These are phyloP conservation scores for Coemansia aciculifera DNA, from an alignment of 192 early-diverging fungal species.

Conservation along the genomic window DNA sequence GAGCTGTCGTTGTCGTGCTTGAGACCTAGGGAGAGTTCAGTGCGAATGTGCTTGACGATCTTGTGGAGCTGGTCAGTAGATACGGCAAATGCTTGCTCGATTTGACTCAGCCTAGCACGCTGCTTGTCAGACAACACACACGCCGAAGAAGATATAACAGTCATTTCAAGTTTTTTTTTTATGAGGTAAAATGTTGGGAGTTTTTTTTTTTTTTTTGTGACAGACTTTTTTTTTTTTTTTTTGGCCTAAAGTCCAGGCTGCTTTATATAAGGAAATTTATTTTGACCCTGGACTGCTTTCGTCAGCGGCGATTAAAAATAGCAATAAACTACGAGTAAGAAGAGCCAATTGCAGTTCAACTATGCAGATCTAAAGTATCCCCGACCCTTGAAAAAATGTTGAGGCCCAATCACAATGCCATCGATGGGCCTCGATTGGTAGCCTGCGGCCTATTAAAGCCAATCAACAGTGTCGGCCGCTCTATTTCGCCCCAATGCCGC, in stretches of 20 bases:
- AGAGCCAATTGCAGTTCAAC: neutral
- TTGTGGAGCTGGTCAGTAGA: constrained; percentile 19
- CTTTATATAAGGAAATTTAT: neutral
- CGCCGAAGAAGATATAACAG: constrained; percentile 16
- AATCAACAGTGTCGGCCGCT: neutral
- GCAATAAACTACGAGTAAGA: neutral
- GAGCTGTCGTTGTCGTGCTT: constrained; percentile 71
- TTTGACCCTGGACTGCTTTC: neutral
- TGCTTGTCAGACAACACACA: constrained; percentile 45
- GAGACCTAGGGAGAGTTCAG: constrained; percentile 59
- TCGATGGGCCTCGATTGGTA: constrained; percentile 4
- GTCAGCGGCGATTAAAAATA: neutral
- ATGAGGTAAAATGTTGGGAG: neutral
- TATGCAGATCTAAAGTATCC: neutral
- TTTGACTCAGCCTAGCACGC: constrained; percentile 49
- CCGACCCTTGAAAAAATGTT: neutral
- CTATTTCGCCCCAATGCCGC: neutral
- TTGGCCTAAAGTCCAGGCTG: no score
- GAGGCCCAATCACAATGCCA: neutral
- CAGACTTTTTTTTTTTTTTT: neutral
- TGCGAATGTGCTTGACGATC: constrained; percentile 47
- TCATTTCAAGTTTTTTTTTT: neutral
- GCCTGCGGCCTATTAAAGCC: constrained; percentile 1
- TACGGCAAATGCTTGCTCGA: constrained; percentile 33
- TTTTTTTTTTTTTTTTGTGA: no score